Percentiles rank a stretch among this genome's conserved stretches.
phyloP scores from a whole-genome alignment of 768 basidiomycete genomes.

The Trichaptum fuscoviolaceum region DNA sequence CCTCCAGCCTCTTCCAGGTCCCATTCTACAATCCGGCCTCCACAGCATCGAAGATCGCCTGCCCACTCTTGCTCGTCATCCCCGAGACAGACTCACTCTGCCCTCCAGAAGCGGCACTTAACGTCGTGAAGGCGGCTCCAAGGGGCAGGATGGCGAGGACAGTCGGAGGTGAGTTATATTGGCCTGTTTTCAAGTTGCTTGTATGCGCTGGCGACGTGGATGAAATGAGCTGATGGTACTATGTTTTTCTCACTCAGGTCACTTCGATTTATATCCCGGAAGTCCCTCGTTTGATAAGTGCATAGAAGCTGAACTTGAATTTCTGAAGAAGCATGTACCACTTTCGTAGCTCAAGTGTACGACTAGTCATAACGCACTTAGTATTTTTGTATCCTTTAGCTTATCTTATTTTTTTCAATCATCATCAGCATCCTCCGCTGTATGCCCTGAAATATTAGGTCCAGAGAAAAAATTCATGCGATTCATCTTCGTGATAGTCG shows the following conservation, averaged over 20 bases:
- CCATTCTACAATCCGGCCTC: constrained; percentile 2
- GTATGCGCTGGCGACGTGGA: too few relatives aligned
- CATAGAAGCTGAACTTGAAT: constrained; percentile 20
- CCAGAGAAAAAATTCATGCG: too few relatives aligned
- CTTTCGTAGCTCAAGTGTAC: constrained; percentile 9
- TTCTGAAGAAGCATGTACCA: constrained; percentile 23
- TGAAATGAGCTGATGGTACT: background rate
- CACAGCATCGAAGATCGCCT: constrained; percentile 10
- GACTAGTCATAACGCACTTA: background rate
- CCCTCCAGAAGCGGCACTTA: constrained; percentile 11
- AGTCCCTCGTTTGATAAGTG: constrained; percentile 15
- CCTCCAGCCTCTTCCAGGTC: constrained; percentile 2
- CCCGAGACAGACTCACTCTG: constrained; percentile 19
- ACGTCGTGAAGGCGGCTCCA: constrained; percentile 14
- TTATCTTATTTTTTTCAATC: too few relatives aligned
- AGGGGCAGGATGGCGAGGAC: constrained; percentile 19
- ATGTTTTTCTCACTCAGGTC: constrained; percentile 12
- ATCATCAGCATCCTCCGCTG: too few relatives aligned
- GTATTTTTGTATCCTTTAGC: too few relatives aligned
- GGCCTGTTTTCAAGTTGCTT: background rate
- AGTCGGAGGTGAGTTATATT: constrained; percentile 11
- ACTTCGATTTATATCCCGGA: constrained; percentile 24
- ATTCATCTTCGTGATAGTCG: background rate
- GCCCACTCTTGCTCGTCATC: constrained; percentile 20
- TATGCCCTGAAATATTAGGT: too few relatives aligned